Percentiles rank a stretch among this genome's conserved stretches.
Conservation (phyloP, 768 basidiomycete genomes). For the Suillus cothurnatus region DNA sequence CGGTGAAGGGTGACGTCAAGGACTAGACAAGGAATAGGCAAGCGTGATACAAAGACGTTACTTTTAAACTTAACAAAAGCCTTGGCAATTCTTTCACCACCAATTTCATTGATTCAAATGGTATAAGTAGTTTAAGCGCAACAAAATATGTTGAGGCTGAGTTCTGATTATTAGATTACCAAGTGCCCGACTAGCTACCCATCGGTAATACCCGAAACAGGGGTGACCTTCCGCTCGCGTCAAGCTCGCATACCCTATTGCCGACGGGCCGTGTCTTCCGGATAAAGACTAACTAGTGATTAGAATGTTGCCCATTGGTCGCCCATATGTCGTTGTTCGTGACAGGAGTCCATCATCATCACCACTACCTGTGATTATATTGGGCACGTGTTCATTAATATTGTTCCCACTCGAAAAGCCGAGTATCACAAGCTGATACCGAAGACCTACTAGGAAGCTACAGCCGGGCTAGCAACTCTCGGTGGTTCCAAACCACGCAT, state of each 20-base stretch:
- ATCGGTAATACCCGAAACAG: not conserved
- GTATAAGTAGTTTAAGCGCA: not conserved
- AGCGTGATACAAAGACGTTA: not conserved
- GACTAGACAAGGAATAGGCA: not conserved
- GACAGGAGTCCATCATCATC: not conserved
- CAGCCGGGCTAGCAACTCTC: not conserved
- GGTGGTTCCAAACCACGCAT: not conserved
- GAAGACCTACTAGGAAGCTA: not conserved
- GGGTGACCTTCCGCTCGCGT: not conserved
- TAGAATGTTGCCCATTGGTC: not conserved
- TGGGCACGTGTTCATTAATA: not conserved
- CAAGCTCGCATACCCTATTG: no score
- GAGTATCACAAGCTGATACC: not conserved
- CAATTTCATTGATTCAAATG: not conserved
- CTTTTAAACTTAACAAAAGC: not conserved
- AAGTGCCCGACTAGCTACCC: not conserved
- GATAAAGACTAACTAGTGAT: not conserved
- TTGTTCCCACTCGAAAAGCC: not conserved
- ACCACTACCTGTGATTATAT: not conserved
- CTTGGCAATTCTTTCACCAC: not conserved
- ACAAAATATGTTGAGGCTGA: not conserved
- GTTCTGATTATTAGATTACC: not conserved
- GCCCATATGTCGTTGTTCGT: not conserved
- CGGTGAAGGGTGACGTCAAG: not conserved
- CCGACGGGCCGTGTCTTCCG: constrained; percentile 4